Evolutionary conservation across 805 yeast genomes (phyloP).

Genomic region (Debaryomyces tyrocola): DNA sequence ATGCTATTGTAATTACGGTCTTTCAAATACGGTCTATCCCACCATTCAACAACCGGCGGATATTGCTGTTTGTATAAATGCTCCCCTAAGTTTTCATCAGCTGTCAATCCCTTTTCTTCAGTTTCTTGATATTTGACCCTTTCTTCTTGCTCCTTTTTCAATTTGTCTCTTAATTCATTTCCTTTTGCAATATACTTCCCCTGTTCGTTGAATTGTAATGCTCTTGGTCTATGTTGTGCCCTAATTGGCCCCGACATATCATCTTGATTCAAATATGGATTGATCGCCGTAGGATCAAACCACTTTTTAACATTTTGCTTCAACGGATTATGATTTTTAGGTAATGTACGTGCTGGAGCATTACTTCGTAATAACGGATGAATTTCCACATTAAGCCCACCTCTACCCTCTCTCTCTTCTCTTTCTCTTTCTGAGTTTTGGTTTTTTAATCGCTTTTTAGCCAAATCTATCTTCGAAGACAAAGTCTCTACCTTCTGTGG

Average conservation of each 20-base stretch:
- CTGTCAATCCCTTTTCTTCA: constrained; percentile 42
- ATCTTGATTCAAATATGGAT: constrained; percentile 38
- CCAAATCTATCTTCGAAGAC: constrained; percentile 2
- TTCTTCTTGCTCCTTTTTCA: constrained; percentile 29
- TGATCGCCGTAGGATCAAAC: constrained; percentile 35
- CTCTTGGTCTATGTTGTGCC: constrained; percentile 26
- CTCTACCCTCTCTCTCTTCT: constrained; percentile 9
- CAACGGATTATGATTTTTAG: constrained; percentile 28
- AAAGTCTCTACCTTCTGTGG: not conserved
- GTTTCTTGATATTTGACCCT: constrained; percentile 23
- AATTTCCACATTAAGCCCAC: constrained; percentile 33
- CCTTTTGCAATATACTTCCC: constrained; percentile 67
- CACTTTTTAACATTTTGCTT: constrained; percentile 23
- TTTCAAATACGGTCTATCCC: constrained; percentile 68
- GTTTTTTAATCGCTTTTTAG: constrained; percentile 1
- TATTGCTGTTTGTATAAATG: constrained; percentile 43
- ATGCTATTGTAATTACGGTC: constrained; percentile 37
- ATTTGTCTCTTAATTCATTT: constrained; percentile 45
- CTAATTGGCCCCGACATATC: constrained; percentile 4
- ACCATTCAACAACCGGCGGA: constrained; percentile 83
- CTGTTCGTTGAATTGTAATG: constrained; percentile 52
- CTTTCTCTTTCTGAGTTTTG: not conserved
- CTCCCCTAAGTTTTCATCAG: constrained; percentile 59
- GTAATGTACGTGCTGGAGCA: constrained; percentile 23
- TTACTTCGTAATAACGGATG: constrained; percentile 39